Percentiles rank a stretch among this genome's conserved stretches.
phyloP scores from a whole-genome alignment of 129 eudicot species.

The Saposhnikovia divaricata region DNA sequence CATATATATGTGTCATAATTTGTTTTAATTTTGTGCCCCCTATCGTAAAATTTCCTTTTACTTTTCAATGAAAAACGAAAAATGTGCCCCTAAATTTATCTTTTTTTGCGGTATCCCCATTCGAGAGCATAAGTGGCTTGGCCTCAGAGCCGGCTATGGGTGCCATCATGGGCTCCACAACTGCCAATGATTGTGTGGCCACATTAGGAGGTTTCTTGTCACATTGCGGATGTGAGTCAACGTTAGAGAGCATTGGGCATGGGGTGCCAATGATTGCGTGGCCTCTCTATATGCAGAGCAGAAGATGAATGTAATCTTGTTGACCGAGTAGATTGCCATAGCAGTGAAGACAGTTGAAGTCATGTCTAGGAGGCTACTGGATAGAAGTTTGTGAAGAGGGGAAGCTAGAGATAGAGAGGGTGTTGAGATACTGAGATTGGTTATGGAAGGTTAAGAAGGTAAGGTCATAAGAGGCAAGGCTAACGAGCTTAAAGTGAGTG shows the following conservation, averaged over 20 bases:
- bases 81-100: too few species aligned
- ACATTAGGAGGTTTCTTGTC: constrained; percentile 43
- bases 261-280: constrained; percentile 58
- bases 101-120: too few species aligned
- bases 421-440: not conserved
- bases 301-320: constrained; percentile 5
- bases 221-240: constrained; percentile 64
- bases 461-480: not conserved
- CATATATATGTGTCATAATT: too few species aligned
- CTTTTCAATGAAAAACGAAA: too few species aligned
- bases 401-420: too few species aligned
- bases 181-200: not conserved
- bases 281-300: constrained; percentile 38
- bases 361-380: too few species aligned
- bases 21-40: too few species aligned
- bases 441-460: not conserved
- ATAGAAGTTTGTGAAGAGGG: too few species aligned
- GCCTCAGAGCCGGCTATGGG: too few species aligned
- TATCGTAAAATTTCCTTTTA: too few species aligned
- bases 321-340: constrained; percentile 5
- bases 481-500: not conserved
- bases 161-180: constrained; percentile 52
- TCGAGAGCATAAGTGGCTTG: constrained; percentile 13
- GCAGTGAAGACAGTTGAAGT: too few species aligned
- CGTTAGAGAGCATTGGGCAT: constrained; percentile 29